phyloP scores from a whole-genome alignment of 495 filamentous ascomycete genomes.

The Oidiodendron maius region DNA sequence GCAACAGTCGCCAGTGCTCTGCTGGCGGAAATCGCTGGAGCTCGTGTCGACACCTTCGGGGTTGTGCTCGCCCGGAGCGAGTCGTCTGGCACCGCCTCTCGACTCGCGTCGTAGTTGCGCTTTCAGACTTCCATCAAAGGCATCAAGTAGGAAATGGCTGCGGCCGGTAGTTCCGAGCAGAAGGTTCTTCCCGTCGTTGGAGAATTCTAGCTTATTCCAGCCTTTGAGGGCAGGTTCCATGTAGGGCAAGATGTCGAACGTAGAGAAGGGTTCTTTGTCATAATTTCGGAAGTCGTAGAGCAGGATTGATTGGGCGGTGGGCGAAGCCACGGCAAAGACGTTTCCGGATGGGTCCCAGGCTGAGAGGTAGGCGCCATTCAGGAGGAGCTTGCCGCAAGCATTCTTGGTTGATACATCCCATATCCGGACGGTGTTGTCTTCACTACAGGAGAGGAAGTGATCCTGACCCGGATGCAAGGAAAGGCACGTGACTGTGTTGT shows the following conservation, averaged over 20 bases:
- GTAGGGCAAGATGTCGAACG: constrained; percentile 65
- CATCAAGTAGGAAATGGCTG: constrained; percentile 85
- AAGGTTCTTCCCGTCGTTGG: constrained; percentile 86
- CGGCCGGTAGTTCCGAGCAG: constrained; percentile 72
- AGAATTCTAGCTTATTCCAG: constrained; percentile 89
- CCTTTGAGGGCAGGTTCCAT: constrained; percentile 40
- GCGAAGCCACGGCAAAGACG: constrained; percentile 85
- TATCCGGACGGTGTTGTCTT: constrained; percentile 80
- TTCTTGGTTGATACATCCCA: constrained; percentile 78
- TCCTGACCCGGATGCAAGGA: constrained; percentile 70
- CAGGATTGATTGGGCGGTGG: constrained; percentile 67
- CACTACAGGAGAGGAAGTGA: constrained; percentile 82
- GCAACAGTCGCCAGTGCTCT: constrained; percentile 71
- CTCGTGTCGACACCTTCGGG: constrained; percentile 20
- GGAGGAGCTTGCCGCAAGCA: constrained; percentile 66
- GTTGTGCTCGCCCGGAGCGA: constrained; percentile 41
- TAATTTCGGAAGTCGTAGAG: constrained; percentile 93
- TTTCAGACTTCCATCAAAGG: constrained; percentile 72
- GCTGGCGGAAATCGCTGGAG: constrained; percentile 24
- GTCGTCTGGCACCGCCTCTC: constrained; percentile 34
- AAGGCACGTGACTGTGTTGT: constrained; percentile 72
- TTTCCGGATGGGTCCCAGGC: constrained; percentile 85
- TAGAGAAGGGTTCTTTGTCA: constrained; percentile 81
- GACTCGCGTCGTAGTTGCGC: constrained; percentile 51
- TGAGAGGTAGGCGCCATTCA: constrained; percentile 72